phyloP scores from a whole-genome alignment of 352 stramenopile species.

The Thraustochytrium sp. region DNA sequence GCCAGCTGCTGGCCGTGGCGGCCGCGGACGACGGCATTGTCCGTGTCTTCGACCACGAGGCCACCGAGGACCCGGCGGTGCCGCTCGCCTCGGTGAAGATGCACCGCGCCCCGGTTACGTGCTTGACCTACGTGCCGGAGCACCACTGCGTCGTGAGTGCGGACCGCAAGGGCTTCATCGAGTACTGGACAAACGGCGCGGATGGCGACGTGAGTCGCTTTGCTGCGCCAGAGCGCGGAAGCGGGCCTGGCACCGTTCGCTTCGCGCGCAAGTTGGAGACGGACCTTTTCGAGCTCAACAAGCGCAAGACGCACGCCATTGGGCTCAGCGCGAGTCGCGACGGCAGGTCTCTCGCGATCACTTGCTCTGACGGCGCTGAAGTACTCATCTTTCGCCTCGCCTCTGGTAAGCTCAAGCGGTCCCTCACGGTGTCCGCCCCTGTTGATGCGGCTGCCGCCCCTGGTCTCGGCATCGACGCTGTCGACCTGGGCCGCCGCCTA shows the following conservation, averaged over 20 bases:
- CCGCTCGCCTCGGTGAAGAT: constrained; percentile 65
- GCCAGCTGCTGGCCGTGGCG: constrained; percentile 61
- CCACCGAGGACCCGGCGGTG: background rate
- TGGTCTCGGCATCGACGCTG: constrained; percentile 62
- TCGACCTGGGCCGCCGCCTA: constrained; percentile 74
- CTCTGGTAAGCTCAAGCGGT: constrained; percentile 74
- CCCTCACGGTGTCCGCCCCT: constrained; percentile 70
- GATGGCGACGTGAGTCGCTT: background rate
- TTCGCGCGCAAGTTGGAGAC: constrained; percentile 93
- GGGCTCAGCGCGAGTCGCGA: constrained; percentile 64
- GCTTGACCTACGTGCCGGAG: constrained; percentile 73
- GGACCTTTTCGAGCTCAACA: constrained; percentile 89
- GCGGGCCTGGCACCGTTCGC: constrained; percentile 16
- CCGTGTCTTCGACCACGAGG: constrained; percentile 41
- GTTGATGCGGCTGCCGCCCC: background rate
- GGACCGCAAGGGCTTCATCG: constrained; percentile 82
- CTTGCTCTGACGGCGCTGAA: constrained; percentile 69
- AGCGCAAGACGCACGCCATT: constrained; percentile 74
- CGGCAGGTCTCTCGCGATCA: constrained; percentile 74
- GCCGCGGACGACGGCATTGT: constrained; percentile 55
- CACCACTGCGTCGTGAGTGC: constrained; percentile 79
- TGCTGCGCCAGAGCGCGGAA: background rate
- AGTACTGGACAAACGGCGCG: constrained; percentile 76
- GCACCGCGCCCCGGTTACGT: constrained; percentile 81
- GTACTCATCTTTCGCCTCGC: constrained; percentile 79